Evolutionary conservation across 1,284 basidiomycete genomes (phyloP), one percentile per base, ranked within the genome.

Genomic region (Trichosporon sp.): DNA sequence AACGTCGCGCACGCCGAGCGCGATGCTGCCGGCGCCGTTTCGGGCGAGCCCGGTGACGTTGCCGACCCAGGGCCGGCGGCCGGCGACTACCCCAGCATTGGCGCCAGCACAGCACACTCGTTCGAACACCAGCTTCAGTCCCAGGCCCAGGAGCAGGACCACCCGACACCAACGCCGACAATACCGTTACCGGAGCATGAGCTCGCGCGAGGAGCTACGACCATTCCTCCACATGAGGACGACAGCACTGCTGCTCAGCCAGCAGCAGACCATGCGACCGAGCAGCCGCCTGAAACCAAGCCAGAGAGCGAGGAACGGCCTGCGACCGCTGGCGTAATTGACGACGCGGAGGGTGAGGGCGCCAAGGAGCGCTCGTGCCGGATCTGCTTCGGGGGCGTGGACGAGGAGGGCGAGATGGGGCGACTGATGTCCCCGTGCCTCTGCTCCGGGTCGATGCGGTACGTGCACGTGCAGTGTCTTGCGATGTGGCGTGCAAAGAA

Each of bases 371-470:
- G 74, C 42, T 76, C 79, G 62, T 83, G 82, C 71, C 68, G 82
- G 53, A 83, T 83, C 65, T 83, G 82, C 64, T 79, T 83, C 32
- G 70, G 74, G 2, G 80, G 80, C 2, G 65, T 64, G 15, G 80
- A 82, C 58, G 81, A 83, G 38, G 78, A 81, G 66, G 71, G 63
- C 4, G 73, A 75, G 9, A 31, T 79, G 47, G 82, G 82, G 1
- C 75, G 78, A 18, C 66, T 83, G 73, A 83, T 83, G 64, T 78
- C 76, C 15, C 82, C 82, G n/a, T 83, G 82, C 71, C 71, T 83
- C 5, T 83, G 82, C 67, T 67, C 77, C 9, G 82, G 82, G 1
- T 79, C 75, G 44, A 80, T 83, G 78, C 69, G 82, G 65, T 66
- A 68, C 63, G 44, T 60, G 7, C 44, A 65, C 62, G 81, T 83